Evolutionary conservation across 768 basidiomycete species (phyloP).

Genomic region (Mycena galericulata): DNA sequence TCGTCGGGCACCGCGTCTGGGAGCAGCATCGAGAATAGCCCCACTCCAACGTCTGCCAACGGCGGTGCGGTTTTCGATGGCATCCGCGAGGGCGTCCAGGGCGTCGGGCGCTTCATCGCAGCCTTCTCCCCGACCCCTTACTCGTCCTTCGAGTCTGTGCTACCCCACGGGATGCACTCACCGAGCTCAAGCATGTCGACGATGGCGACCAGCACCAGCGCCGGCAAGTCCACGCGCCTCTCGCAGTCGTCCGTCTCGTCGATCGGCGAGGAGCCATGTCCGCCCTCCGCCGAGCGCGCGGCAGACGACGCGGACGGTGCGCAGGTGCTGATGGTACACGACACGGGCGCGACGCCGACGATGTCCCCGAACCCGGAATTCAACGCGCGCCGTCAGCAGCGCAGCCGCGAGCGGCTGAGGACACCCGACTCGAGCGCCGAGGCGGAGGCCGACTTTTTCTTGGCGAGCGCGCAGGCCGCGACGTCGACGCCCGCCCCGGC

Average conservation of each 20-base stretch:
- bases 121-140: conserved; percentile 46
- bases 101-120: conserved; percentile 66
- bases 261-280: conserved; percentile 46
- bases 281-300: conserved; percentile 22
- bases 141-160: conserved; percentile 25
- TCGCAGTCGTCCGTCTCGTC: conserved; percentile 64
- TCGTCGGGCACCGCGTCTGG: conserved; percentile 35
- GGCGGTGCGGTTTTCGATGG: conserved; percentile 63
- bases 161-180: conserved; percentile 33
- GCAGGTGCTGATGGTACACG: conserved; percentile 56
- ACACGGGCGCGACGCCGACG: conserved; percentile 63
- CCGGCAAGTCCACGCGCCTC: conserved; percentile 48
- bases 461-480: conserved; percentile 18
- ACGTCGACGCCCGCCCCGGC: background rate
- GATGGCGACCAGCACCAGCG: conserved; percentile 22
- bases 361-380: conserved; percentile 64
- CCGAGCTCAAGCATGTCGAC: conserved; percentile 39
- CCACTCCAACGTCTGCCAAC: conserved; percentile 38
- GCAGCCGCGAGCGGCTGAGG: conserved; percentile 32
- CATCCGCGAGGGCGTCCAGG: conserved; percentile 75
- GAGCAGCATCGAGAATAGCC: conserved; percentile 8
- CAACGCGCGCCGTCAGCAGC: conserved; percentile 41
- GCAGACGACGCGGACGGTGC: conserved; percentile 36
- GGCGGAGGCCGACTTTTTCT: conserved; percentile 33
- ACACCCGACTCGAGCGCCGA: conserved; percentile 30